Percentiles rank a stretch among this genome's conserved stretches.
phyloP scores from a whole-genome alignment of 1,284 basidiomycete species.

The Heterobasidion irregulare region DNA sequence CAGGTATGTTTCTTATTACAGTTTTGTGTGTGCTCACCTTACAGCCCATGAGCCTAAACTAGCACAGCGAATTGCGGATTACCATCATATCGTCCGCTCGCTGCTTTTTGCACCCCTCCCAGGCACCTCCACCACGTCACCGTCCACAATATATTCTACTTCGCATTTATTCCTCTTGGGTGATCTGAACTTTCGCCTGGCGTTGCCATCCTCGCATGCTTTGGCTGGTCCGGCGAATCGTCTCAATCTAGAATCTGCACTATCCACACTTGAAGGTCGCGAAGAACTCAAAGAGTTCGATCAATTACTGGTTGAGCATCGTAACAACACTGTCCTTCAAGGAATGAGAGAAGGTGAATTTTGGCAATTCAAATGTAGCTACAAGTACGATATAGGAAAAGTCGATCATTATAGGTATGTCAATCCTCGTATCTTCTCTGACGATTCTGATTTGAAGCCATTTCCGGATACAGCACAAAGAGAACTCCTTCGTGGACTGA shows the following conservation, averaged over 20 bases:
- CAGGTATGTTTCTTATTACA: slow-evolving; percentile 23
- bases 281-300: slow-evolving; percentile 69
- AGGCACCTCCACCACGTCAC: slow-evolving; percentile 27
- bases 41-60: slow-evolving; percentile 79
- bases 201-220: slow-evolving; percentile 42
- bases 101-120: slow-evolving; percentile 69
- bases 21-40: slow-evolving; percentile 91
- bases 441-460: slow-evolving; percentile 1
- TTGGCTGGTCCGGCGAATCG: slow-evolving; percentile 24
- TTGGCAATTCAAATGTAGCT: slow-evolving; percentile 82
- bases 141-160: slow-evolving; percentile 67
- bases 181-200: slow-evolving; percentile 86
- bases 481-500: slow-evolving; percentile 94
- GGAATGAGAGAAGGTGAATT: slow-evolving; percentile 79
- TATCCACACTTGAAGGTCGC: slow-evolving; percentile 48
- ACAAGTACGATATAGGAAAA: slow-evolving; percentile 79
- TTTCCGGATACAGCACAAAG: slow-evolving; percentile 38
- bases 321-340: slow-evolving; percentile 56
- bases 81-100: slow-evolving; percentile 72
- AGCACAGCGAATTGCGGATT: slow-evolving; percentile 70
- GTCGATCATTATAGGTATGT: slow-evolving; percentile 73
- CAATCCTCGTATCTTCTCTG: neutral
- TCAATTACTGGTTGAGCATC: slow-evolving; percentile 61
- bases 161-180: slow-evolving; percentile 85
- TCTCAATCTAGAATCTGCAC: slow-evolving; percentile 27